Base-by-base conservation (phyloP, 805 yeast genomes). In the Cyberlindnera mrakii region DNA sequence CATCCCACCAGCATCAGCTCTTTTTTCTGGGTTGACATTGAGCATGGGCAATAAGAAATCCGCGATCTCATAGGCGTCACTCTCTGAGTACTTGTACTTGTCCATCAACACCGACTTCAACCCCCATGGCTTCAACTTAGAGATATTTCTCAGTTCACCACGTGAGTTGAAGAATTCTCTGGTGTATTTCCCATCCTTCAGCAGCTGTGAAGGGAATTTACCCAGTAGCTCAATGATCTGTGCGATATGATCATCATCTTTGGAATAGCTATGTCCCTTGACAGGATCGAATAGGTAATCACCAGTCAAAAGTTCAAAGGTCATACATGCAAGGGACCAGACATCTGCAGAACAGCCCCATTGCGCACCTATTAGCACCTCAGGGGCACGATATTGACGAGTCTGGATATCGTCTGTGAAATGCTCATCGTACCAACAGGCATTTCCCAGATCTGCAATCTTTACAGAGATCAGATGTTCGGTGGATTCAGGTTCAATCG, bases 301-400 rank as follows among this genome's bases (percentile, higher is more conserved):
- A 3, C 98, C 98, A 0, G 99, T 91, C 35, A 91, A 64, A 19
- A 93, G 71, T 66, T 93, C 99, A 65, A 93, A 93, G 1, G 85
- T 71, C 55, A 93, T 66, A 65, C 98, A 90, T 0, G 95, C 97
- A 55, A 85, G 71, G n/a, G 96, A 85, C 99, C 99, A 93, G 38
- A 91, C 75, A 64, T 93, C 99, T 1, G 95, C 82, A 42, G 91
- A 80, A 41, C 96, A 89, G 1, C 99, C 99, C 99, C 99, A 93
- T 29, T 77, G 71, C 9, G 85, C 76, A 0, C 95, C 93, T 16
- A 85, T 55, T 14, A 85, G 63, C 5, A 84, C 85, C 57, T 91
- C 99, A 1, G 98, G 98, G 0, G 96, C 78, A 36, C 99, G 72
- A 55, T 81, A 81, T 53, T 80, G 85, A 46, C 88, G 59, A 3